phyloP scores from a whole-genome alignment of 73 alveolate species.

The Paramecium biaurelia region DNA sequence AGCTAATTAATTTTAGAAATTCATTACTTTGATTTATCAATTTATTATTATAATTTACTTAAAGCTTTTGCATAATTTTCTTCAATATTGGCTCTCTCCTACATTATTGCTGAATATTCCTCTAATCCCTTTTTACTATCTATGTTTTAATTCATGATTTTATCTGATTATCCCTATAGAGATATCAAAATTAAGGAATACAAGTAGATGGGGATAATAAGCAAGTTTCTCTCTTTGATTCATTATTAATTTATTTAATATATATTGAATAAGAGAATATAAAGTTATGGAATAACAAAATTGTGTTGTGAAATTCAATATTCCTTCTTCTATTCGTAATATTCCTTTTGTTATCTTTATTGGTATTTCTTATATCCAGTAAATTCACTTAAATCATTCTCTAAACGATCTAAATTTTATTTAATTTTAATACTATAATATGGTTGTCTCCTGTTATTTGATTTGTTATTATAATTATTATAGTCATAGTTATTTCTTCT shows the following conservation, averaged over 20 bases:
- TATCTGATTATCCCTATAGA: conserved; percentile 38
- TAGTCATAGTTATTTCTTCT: background rate
- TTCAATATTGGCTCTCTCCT: background rate
- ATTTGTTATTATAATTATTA: background rate
- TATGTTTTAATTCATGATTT: background rate
- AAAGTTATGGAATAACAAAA: background rate
- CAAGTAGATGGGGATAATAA: conserved; percentile 29
- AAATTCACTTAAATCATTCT: background rate
- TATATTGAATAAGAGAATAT: background rate
- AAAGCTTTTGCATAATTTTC: background rate
- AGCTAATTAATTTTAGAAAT: background rate
- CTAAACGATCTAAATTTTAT: background rate
- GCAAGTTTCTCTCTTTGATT: background rate
- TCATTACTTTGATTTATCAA: background rate
- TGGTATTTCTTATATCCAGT: conserved; percentile 11
- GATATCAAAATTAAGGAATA: background rate
- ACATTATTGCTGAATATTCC: background rate
- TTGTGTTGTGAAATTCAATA: background rate
- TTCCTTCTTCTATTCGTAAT: background rate
- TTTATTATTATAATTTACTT: background rate
- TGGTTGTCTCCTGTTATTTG: background rate
- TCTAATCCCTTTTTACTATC: background rate
- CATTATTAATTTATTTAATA: background rate
- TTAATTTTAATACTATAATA: background rate
- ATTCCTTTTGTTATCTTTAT: background rate